phyloP scores from a whole-genome alignment of 2,329 filamentous ascomycete genomes.

The Colletotrichum falcatum region DNA sequence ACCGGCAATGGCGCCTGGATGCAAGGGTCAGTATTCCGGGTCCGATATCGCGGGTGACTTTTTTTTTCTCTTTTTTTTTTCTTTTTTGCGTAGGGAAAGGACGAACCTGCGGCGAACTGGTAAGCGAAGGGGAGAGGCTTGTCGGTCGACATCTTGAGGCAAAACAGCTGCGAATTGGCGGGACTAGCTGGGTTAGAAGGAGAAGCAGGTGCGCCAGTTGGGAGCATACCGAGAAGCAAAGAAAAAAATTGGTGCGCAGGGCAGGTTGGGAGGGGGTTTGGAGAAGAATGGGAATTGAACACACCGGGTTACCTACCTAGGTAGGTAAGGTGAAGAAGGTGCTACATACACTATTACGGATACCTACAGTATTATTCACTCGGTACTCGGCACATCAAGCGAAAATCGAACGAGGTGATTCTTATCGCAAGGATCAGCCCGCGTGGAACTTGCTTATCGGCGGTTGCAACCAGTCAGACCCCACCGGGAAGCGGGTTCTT shows the following conservation, averaged over 20 bases:
- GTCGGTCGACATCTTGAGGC: conserved; percentile 69
- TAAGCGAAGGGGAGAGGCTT: conserved; percentile 92
- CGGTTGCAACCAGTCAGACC: conserved; percentile 24
- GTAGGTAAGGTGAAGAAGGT: too few species aligned
- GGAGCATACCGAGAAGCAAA: conserved; percentile 30
- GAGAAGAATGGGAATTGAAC: neutral
- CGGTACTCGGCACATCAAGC: conserved; percentile 2
- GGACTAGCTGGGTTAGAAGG: conserved; percentile 2
- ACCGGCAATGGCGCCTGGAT: conserved; percentile 87
- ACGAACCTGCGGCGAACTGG: conserved; percentile 91
- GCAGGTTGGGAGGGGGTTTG: neutral
- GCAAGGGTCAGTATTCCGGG: conserved; percentile 45
- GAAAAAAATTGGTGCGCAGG: conserved; percentile 12
- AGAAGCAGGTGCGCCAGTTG: conserved; percentile 5
- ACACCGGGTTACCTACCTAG: neutral
- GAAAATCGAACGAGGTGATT: conserved; percentile 38
- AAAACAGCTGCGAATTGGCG: neutral
- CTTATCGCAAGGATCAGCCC: conserved; percentile 26
- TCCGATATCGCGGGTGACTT: conserved; percentile 43
- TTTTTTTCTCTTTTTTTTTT: too few species aligned
- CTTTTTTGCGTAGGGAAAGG: conserved; percentile 43
- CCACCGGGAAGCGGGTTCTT: conserved; percentile 16
- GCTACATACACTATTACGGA: too few species aligned
- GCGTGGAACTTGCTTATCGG: conserved; percentile 31
- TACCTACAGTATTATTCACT: too few species aligned